These are phyloP conservation scores for Tolypocladium pustulatum DNA, from an alignment of 2,329 filamentous ascomycete genomes.

Conservation along the genomic window DNA sequence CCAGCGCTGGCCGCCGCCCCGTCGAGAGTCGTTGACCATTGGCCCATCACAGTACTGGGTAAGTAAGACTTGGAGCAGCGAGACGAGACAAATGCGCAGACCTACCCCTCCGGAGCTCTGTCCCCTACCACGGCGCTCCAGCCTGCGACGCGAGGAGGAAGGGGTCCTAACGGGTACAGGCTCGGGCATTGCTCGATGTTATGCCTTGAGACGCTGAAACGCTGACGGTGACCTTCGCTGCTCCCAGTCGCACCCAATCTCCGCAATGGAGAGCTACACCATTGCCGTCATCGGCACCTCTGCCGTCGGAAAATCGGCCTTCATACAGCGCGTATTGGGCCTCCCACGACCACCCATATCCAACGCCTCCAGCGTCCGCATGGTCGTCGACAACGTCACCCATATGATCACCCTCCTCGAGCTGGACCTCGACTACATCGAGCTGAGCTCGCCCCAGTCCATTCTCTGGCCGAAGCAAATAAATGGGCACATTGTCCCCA, in stretches of 20 bases:
- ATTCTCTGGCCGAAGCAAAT: constrained; percentile 59
- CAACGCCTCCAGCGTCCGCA: constrained; percentile 44
- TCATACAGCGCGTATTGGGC: constrained; percentile 53
- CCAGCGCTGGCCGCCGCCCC: constrained; percentile 32
- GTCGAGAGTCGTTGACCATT: constrained; percentile 38
- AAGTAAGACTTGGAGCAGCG: constrained; percentile 9
- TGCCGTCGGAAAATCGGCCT: constrained; percentile 58
- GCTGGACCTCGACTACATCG: constrained; percentile 55
- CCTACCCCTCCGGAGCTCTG: neutral
- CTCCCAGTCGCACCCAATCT: constrained; percentile 17
- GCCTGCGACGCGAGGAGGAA: constrained; percentile 8
- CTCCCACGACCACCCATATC: constrained; percentile 40
- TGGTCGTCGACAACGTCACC: constrained; percentile 46
- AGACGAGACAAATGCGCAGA: neutral
- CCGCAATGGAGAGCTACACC: constrained; percentile 48
- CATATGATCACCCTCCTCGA: constrained; percentile 54
- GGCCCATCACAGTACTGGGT: constrained; percentile 25
- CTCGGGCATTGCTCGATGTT: constrained; percentile 5
- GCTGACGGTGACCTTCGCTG: constrained; percentile 4
- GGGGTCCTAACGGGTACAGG: constrained; percentile 9
- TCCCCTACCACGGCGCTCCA: neutral
- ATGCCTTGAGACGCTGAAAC: neutral
- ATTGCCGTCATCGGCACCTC: constrained; percentile 57
- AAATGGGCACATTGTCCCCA: constrained; percentile 60
- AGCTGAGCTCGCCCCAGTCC: constrained; percentile 43